A percentile compares a stretch with the other conserved stretches of the same genome.
phyloP scores from a whole-genome alignment of 257 asterid species.

The Henckelia pumila region DNA sequence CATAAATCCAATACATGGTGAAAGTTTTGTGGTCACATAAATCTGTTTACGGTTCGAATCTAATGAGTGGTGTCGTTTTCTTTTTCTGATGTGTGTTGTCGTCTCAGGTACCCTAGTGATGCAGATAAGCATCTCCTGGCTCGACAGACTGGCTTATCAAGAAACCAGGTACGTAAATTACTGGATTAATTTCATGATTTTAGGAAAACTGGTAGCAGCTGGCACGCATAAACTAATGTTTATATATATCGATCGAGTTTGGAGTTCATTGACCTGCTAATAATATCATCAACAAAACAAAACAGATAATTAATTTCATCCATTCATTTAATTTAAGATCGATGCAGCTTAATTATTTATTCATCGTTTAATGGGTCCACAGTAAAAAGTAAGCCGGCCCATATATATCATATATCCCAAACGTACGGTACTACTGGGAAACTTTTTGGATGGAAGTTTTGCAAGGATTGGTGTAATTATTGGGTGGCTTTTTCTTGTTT shows the following conservation, averaged over 20 bases:
- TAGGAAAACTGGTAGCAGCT: too few relatives aligned
- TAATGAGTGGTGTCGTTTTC: constrained; percentile 57
- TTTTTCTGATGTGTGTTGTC: constrained; percentile 34
- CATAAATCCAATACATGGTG: constrained; percentile 13
- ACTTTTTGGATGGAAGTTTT: not conserved
- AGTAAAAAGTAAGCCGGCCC: not conserved
- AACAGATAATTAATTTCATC: too few relatives aligned
- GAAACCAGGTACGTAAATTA: constrained; percentile 99
- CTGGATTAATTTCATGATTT: too few relatives aligned
- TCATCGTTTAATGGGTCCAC: too few relatives aligned
- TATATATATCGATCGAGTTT: too few relatives aligned
- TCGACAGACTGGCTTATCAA: constrained; percentile 97
- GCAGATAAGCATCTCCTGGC: constrained; percentile 99
- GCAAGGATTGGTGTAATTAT: constrained; percentile 18
- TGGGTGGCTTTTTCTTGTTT: constrained; percentile 13
- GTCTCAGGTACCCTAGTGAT: constrained; percentile 99
- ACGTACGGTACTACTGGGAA: not conserved
- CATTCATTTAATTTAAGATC: too few relatives aligned
- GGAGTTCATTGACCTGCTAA: too few relatives aligned
- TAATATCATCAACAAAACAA: too few relatives aligned
- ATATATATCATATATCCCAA: too few relatives aligned
- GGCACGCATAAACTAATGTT: too few relatives aligned
- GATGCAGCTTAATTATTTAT: too few relatives aligned
- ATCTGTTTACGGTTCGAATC: constrained; percentile 28
- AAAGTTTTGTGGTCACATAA: constrained; percentile 39